phyloP scores from a whole-genome alignment of 495 filamentous ascomycete genomes.

The Hyphodiscus hymeniophilus region DNA sequence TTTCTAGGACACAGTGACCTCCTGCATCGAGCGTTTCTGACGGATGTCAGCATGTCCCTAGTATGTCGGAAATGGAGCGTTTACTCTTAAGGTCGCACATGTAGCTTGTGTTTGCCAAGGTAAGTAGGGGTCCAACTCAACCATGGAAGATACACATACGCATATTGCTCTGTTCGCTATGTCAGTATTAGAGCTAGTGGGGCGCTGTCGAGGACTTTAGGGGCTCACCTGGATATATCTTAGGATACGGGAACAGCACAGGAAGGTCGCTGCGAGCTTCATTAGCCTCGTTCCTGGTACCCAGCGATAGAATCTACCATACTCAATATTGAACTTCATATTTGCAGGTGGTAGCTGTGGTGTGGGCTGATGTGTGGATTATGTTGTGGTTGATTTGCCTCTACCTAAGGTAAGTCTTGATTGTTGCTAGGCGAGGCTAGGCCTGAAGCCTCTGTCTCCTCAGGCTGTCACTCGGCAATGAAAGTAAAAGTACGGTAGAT shows the following conservation, averaged over 20 bases:
- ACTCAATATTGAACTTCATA: slow-evolving; percentile 98
- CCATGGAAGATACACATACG: slow-evolving; percentile 34
- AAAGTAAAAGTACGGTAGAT: too few species aligned
- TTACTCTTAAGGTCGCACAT: slow-evolving; percentile 95
- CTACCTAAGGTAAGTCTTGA: too few species aligned
- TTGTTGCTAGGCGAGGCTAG: neutral
- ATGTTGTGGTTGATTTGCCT: neutral
- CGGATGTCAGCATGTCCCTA: slow-evolving; percentile 18
- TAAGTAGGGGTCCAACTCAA: neutral
- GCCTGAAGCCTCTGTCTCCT: too few species aligned
- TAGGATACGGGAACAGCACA: slow-evolving; percentile 93
- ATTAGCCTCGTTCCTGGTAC: slow-evolving; percentile 8
- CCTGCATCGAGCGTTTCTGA: slow-evolving; percentile 77
- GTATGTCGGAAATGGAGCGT: neutral
- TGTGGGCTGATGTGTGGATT: neutral
- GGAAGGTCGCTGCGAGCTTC: slow-evolving; percentile 62
- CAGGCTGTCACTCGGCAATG: too few species aligned
- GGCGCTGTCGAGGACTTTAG: slow-evolving; percentile 3
- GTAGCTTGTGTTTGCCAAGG: slow-evolving; percentile 45
- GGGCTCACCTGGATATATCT: slow-evolving; percentile 77
- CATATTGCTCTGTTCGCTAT: slow-evolving; percentile 70
- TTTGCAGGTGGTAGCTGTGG: slow-evolving; percentile 24
- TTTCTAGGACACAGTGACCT: slow-evolving; percentile 97
- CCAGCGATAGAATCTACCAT: slow-evolving; percentile 24
- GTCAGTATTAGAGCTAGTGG: neutral